Evolutionary conservation across 305 asterid genomes (phyloP).

Genomic region (Fraxinus paxiana): DNA sequence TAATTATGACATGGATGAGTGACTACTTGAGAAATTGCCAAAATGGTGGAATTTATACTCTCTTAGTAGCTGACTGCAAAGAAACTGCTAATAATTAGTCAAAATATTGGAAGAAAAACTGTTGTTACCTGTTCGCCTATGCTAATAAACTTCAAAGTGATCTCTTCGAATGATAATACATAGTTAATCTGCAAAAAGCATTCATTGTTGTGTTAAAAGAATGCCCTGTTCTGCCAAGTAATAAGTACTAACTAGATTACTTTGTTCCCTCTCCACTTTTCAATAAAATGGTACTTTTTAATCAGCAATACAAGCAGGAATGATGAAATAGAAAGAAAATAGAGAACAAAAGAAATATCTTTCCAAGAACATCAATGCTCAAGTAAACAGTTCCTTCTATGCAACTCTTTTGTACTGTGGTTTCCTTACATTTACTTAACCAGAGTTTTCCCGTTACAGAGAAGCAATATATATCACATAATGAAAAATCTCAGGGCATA

Average conservation of each 20-base stretch:
- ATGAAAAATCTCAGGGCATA: constrained; percentile 15
- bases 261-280: constrained; percentile 11
- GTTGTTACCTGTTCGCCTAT: constrained; percentile 84
- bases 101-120: constrained; percentile 20
- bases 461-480: neutral
- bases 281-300: constrained; percentile 16
- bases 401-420: constrained; percentile 11
- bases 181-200: constrained; percentile 72
- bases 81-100: constrained; percentile 17
- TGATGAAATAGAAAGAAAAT: constrained; percentile 13
- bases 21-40: neutral
- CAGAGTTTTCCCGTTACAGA: neutral
- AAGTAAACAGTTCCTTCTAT: constrained; percentile 4
- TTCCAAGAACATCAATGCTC: constrained; percentile 3
- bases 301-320: constrained; percentile 15
- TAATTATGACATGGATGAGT: neutral
- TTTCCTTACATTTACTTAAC: constrained; percentile 6
- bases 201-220: constrained; percentile 28
- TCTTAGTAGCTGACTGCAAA: neutral
- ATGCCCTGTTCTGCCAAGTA: constrained; percentile 8
- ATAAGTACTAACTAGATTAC: constrained; percentile 5
- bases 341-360: neutral
- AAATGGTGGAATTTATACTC: neutral
- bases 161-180: constrained; percentile 89
- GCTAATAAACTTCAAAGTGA: constrained; percentile 85